These are phyloP conservation scores for Remersonia thermophila DNA, from an alignment of 2,329 filamentous ascomycete genomes.

Conservation along the genomic window DNA sequence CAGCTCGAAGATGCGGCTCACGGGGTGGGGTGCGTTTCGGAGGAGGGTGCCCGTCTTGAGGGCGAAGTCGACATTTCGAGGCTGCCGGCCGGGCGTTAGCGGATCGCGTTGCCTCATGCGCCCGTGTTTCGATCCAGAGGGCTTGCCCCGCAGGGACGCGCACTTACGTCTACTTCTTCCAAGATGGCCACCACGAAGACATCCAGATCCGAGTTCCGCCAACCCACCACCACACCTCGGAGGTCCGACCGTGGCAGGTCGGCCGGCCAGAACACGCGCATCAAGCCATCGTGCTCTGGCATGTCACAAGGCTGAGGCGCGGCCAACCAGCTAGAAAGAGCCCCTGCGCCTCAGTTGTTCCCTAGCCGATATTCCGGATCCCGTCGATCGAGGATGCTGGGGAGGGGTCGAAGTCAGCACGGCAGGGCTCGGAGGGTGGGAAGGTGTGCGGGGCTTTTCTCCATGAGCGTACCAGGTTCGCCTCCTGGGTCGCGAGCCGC, in stretches of 20 bases:
- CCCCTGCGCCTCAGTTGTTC: constrained; percentile 90
- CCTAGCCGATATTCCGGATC: constrained; percentile 77
- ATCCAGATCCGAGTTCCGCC: constrained; percentile 85
- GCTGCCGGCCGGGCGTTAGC: constrained; percentile 32
- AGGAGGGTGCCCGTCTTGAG: constrained; percentile 74
- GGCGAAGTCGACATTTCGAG: constrained; percentile 74
- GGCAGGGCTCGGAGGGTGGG: constrained; percentile 6
- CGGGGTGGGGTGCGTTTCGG: constrained; percentile 66
- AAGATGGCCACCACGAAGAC: constrained; percentile 82
- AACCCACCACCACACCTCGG: constrained; percentile 83
- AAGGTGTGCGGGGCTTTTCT: too few species aligned
- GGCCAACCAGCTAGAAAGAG: constrained; percentile 58
- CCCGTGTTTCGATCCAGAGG: neutral
- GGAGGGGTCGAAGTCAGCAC: constrained; percentile 13
- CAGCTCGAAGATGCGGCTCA: constrained; percentile 68
- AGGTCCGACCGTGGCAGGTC: constrained; percentile 61
- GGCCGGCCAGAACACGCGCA: constrained; percentile 97
- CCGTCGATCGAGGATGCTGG: constrained; percentile 70
- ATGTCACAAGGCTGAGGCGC: constrained; percentile 35
- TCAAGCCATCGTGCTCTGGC: constrained; percentile 71
- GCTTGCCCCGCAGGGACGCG: neutral
- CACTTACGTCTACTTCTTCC: constrained; percentile 74
- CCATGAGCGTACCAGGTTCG: constrained; percentile 58
- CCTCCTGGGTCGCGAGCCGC: constrained; percentile 69
- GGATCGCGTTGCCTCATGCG: constrained; percentile 4